Base-by-base conservation (phyloP, 257 asterid genomes). In the Echium plantagineum region DNA sequence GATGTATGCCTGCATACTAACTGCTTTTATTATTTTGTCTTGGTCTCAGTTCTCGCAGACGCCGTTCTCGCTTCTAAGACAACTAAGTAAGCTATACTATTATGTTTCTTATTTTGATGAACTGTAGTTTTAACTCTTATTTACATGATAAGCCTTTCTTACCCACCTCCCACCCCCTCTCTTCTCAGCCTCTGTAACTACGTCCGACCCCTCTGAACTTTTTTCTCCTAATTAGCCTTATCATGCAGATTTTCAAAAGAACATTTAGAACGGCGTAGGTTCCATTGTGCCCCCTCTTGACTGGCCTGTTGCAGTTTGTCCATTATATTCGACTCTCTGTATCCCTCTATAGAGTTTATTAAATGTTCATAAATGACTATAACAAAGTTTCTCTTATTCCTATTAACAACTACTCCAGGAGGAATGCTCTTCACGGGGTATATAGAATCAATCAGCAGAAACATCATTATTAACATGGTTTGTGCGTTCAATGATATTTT, bases 31-130 rank as follows among this genome's bases (percentile, higher is more conserved):
- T 62, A 47, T 56, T 48, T 55, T 56, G 66, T 49, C 57, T 70
- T 70, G 67, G 67, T 71, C 59, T 8, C 88, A 86, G 95, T 77
- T 80, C 75, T 54, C 78, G 77, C 60, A 80, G 95, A 57, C 86
- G 86, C 17, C 94, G 68, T 52, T 80, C 94, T 65, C 88, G 95
- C 75, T 82, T 87, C 82, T 70, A 77, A 55, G 90, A 80, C 74
- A 75, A 58, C 77, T 84, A 84, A 86, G 83, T 80, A 77, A 56
- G 57, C 60, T 12, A 42, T 42, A 2, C 3, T 42, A 35, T 35
- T 35, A 35, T 35, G 46, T 35, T 35, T 35, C 46, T 35, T 35
- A 35, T 8, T 35, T 35, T 35, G 46, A 35, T 9, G 46, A 35
- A 1, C 46, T 35, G 9, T 35, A 35, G 46, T 35, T 35, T 35